phyloP scores from a whole-genome alignment of 306 rosid genomes.

The Prunus fruticosa region DNA sequence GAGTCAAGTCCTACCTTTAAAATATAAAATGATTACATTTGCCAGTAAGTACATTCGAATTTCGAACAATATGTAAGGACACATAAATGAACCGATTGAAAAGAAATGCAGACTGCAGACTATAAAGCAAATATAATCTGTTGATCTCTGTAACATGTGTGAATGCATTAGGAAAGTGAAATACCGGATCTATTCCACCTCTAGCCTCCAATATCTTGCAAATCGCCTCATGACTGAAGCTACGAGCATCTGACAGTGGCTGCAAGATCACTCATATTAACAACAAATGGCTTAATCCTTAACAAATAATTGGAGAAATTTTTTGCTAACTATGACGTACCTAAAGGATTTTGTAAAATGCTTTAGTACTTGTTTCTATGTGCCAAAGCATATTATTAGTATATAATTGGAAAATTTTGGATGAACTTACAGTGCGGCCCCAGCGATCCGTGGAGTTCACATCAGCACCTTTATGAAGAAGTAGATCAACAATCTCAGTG shows the following conservation, averaged over 20 bases:
- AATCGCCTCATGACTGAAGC: constrained; percentile 18
- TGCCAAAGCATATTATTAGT: background rate
- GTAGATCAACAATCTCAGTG: constrained; percentile 22
- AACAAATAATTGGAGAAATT: background rate
- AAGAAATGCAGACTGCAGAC: background rate
- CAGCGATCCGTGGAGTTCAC: constrained; percentile 28
- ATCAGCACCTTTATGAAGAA: constrained; percentile 31
- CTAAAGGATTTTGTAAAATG: background rate
- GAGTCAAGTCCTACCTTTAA: constrained; percentile 29
- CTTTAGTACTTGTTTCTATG: background rate
- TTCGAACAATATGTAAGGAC: background rate
- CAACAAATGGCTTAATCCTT: background rate
- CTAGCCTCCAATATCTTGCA: constrained; percentile 27
- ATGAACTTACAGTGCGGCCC: constrained; percentile 32
- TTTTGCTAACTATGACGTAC: no score
- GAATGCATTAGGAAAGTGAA: background rate
- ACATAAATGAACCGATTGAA: background rate
- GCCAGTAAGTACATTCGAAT: background rate
- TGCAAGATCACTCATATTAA: constrained; percentile 2
- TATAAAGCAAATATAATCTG: background rate
- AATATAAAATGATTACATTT: background rate
- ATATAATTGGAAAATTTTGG: background rate
- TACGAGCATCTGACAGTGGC: constrained; percentile 32
- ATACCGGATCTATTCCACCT: constrained; percentile 35
- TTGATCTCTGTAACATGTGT: background rate